Conservation (phyloP, 805 yeast genomes). For the Saccharomyces kudriavzevii region DNA sequence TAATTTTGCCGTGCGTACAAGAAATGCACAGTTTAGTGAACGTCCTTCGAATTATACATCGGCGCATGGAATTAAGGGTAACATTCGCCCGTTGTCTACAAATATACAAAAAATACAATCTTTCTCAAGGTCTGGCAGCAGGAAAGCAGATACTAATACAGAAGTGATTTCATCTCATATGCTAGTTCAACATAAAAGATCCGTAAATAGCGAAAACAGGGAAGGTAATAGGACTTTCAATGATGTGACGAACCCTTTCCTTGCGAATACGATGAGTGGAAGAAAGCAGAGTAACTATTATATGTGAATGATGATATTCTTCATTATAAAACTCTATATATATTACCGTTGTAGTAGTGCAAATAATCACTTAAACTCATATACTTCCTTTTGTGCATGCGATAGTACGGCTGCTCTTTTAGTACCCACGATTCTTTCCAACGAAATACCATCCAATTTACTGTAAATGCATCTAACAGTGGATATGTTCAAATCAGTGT, state of each 20-base stretch:
- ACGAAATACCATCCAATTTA: slow-evolving; percentile 67
- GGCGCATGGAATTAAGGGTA: background rate
- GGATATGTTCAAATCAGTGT: slow-evolving; percentile 48
- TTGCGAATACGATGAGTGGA: background rate
- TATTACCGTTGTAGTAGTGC: background rate
- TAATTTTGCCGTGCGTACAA: background rate
- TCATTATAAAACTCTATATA: background rate
- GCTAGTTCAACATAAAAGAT: background rate
- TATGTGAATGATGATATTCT: background rate
- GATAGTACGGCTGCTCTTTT: slow-evolving; percentile 60
- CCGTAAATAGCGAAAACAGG: background rate
- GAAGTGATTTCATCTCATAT: background rate
- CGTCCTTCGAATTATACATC: background rate
- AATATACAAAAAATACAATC: background rate
- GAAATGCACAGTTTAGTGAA: background rate
- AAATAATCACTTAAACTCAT: slow-evolving; percentile 50
- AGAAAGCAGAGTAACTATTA: background rate
- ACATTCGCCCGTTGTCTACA: background rate
- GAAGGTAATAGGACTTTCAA: background rate
- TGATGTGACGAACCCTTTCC: background rate
- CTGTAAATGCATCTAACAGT: slow-evolving; percentile 59
- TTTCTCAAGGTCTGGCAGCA: background rate
- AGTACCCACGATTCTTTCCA: slow-evolving; percentile 81
- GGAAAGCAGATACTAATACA: background rate
- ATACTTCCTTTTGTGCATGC: slow-evolving; percentile 63